A percentile compares a stretch with the other conserved stretches of the same genome.
Evolutionary conservation across 169 alveolate species (phyloP).

Genomic region (Ichthyophthirius multifiliis): DNA sequence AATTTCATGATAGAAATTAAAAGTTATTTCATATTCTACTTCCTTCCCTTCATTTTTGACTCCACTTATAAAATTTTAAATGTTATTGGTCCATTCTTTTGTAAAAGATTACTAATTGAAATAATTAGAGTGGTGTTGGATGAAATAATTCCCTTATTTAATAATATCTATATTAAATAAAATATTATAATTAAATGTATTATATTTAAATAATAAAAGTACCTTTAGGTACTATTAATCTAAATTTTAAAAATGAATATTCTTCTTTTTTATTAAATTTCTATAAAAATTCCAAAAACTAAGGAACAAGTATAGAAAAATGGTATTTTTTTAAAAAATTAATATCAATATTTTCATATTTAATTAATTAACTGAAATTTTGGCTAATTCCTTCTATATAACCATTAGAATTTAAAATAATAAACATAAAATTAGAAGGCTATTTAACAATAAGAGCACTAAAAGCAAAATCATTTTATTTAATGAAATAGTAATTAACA

Average conservation of each 20-base stretch:
- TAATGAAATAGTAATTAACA: background rate
- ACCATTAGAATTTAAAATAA: background rate
- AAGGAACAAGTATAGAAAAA: background rate
- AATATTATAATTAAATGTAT: background rate
- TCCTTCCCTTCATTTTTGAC: background rate
- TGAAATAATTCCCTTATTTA: background rate
- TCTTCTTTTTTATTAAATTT: background rate
- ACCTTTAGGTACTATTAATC: background rate
- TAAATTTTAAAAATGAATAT: background rate
- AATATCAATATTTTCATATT: background rate
- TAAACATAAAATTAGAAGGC: background rate
- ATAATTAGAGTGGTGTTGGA: background rate
- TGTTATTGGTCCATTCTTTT: background rate
- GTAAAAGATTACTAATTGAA: background rate
- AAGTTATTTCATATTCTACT: constrained; percentile 4
- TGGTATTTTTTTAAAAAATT: background rate
- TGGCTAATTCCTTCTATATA: constrained; percentile 12
- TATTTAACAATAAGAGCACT: background rate
- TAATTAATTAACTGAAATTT: background rate
- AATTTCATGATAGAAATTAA: background rate
- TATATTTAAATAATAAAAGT: too few relatives aligned
- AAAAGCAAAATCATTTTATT: constrained; percentile 8
- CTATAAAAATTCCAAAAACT: background rate
- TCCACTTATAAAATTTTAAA: background rate
- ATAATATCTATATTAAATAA: background rate